phyloP scores from a whole-genome alignment of 2,329 filamentous ascomycete species.

The Lachnellula occidentalis region DNA sequence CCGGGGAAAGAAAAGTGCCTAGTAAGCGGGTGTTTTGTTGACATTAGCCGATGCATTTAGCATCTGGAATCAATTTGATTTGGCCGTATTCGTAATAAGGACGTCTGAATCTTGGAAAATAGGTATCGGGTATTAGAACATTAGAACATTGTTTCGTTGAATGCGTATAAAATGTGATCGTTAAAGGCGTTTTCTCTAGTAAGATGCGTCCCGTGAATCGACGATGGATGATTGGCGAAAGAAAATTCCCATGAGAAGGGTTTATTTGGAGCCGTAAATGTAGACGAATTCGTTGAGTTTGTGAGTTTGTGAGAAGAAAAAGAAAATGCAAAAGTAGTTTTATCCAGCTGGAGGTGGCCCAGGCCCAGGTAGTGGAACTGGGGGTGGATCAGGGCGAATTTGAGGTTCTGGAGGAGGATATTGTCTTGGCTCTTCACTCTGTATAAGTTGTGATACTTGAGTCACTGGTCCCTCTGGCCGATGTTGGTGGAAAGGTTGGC shows the following conservation, averaged over 20 bases:
- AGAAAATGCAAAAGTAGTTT: not conserved
- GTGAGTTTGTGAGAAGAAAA: slow-evolving; percentile 2
- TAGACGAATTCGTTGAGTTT: not conserved
- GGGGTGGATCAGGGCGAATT: not conserved
- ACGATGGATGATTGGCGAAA: slow-evolving; percentile 9
- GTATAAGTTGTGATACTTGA: not conserved
- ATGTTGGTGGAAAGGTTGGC: not conserved
- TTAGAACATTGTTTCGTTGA: slow-evolving; percentile 16
- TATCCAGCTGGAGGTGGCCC: not conserved
- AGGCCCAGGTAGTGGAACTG: not conserved
- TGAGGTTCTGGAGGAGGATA: not conserved
- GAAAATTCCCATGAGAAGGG: slow-evolving; percentile 10
- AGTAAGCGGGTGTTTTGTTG: not conserved
- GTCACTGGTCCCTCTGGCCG: not conserved
- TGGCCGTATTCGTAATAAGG: slow-evolving; percentile 7
- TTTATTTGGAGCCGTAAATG: not conserved
- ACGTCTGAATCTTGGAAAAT: slow-evolving; percentile 5
- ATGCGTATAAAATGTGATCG: slow-evolving; percentile 15
- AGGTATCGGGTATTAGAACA: slow-evolving; percentile 11
- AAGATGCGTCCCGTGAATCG: slow-evolving; percentile 11
- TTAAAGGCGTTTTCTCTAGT: slow-evolving; percentile 20
- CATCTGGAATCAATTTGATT: not conserved
- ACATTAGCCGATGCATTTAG: not conserved
- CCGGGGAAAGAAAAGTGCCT: not conserved
- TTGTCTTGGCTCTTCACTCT: not conserved